Conservation (phyloP, 2,329 filamentous ascomycete genomes). For the Pyricularia sp. region DNA sequence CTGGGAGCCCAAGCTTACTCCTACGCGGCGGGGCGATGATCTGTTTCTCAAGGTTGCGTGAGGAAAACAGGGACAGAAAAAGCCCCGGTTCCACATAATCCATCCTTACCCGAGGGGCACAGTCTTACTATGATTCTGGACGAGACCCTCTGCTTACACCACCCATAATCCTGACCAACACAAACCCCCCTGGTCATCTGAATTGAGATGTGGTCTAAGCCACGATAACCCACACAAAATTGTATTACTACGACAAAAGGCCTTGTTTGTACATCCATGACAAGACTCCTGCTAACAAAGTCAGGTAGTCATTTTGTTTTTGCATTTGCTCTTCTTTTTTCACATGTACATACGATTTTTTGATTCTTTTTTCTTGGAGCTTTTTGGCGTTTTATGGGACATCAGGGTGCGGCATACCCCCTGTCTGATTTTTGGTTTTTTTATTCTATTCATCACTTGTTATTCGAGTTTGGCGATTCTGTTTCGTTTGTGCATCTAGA, state of each 20-base stretch:
- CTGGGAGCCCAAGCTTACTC: constrained; percentile 58
- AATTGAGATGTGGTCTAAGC: neutral
- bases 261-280: too few species aligned
- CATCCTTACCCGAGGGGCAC: neutral
- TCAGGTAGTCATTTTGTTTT: neutral
- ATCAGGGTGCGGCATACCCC: neutral
- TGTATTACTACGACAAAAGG: neutral
- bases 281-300: neutral
- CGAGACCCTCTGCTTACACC: neutral
- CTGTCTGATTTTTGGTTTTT: neutral
- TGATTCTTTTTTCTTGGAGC: neutral
- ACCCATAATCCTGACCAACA: neutral
- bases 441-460: neutral
- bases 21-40: constrained; percentile 56
- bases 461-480: neutral
- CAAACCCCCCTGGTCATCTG: neutral
- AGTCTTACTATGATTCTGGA: neutral
- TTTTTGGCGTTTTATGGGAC: neutral
- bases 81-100: neutral
- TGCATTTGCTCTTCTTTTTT: neutral
- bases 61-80: constrained; percentile 2
- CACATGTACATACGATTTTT: neutral
- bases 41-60: constrained; percentile 49
- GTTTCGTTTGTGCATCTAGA: neutral
- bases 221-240: neutral